These are phyloP conservation scores for Aspergillus ochraceoroseus DNA, from an alignment of 2,329 filamentous ascomycete genomes.

Conservation along the genomic window DNA sequence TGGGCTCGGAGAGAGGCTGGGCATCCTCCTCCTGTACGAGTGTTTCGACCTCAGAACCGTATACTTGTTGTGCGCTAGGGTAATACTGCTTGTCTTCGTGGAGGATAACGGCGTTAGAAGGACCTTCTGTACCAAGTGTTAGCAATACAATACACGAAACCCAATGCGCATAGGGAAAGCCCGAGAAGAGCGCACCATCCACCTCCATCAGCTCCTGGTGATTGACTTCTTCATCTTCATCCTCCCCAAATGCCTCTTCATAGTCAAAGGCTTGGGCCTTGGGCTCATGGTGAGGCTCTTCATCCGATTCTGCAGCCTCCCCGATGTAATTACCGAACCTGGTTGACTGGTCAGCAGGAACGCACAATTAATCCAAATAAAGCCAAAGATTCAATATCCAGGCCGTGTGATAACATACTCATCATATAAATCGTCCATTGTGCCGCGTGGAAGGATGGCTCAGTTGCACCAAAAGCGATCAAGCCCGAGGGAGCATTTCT, in stretches of 20 bases:
- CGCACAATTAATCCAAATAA: not conserved
- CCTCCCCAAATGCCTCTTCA: constrained; percentile 63
- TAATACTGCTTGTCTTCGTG: constrained; percentile 99
- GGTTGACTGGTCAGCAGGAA: constrained; percentile 17
- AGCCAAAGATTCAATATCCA: not conserved
- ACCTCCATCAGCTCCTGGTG: constrained; percentile 91
- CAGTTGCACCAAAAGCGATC: constrained; percentile 12
- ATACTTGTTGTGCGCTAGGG: constrained; percentile 93
- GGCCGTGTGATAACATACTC: constrained; percentile 54
- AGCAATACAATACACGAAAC: not conserved
- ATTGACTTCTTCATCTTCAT: constrained; percentile 56
- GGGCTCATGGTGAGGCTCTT: constrained; percentile 70
- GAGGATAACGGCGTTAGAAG: constrained; percentile 93
- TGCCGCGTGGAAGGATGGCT: constrained; percentile 23
- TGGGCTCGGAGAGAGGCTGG: constrained; percentile 84
- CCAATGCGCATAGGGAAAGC: too few relatives aligned
- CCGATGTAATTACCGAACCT: constrained; percentile 99
- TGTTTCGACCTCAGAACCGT: constrained; percentile 90
- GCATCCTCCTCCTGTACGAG: constrained; percentile 96
- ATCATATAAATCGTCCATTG: constrained; percentile 95
- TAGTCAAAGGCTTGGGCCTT: constrained; percentile 75
- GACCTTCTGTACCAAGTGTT: constrained; percentile 60
- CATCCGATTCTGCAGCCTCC: constrained; percentile 83
- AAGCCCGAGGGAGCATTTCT: constrained; percentile 15
- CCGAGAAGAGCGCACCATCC: constrained; percentile 58